Evolutionary conservation across 2,329 filamentous ascomycete genomes (phyloP), one percentile per base, ranked within the genome.

Genomic region (Paracoccidioides lutzii): DNA sequence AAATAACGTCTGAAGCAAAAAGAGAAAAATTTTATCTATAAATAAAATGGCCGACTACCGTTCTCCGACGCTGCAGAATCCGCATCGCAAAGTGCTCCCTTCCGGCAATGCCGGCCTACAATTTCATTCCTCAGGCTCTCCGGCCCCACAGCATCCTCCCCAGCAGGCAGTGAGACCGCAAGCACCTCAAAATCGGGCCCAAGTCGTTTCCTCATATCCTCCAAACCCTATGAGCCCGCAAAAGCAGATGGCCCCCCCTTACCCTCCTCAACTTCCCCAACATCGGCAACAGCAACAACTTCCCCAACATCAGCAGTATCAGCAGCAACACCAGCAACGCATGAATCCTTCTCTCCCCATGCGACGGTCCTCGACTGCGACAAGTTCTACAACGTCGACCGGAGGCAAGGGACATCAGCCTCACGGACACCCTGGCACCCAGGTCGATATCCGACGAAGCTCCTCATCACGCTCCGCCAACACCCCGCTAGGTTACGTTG

Each of bases 401-500:
- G 66, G 68, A 44, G 68, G 66, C 61, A 69, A 67, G 58, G 63
- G 58, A 35, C 4, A 43, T 40, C 43, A 28, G 30, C 37, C 37
- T 54, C 58, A 55, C 55, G 67, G 60, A 55, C 64, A 58, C 51
- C 53, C 61, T 62, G 66, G 52, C 58, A 63, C 53, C 33, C 59
- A 58, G n/a, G 62, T 52, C 37, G 69, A 73, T 54, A 68, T 73
- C 51, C 84, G 87, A 58, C 82, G 90, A 61, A 94, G 88, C 33
- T 88, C 84, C 35, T 95, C 89, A 3, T 87, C 86, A 53, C 83
- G 88, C 64, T 94, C 88, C 28, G 81, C 79, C 59, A 76, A 75
- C 55, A 76, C 76, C 14, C 80, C 81, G 59, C 74, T 85, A n/a
- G 84, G 89, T 61, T 98, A 98, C 71, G 93, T 98, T 53, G 90